phyloP scores from a whole-genome alignment of 306 rosid genomes.

The Dryas octopetala region DNA sequence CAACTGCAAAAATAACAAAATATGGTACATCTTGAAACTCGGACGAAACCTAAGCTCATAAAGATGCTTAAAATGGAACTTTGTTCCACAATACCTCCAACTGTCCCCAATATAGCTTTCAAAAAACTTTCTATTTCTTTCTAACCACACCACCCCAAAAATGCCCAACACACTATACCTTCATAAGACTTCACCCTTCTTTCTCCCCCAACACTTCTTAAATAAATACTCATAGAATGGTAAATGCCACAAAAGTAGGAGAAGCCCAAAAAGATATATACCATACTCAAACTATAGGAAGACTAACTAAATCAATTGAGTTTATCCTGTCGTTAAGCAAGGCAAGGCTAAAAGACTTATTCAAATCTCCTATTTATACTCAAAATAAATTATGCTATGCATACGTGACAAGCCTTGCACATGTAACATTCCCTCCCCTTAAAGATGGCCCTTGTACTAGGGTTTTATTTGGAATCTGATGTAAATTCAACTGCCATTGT shows the following conservation, averaged over 20 bases:
- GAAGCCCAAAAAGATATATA: not conserved
- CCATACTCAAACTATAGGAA: not conserved
- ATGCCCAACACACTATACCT: not conserved
- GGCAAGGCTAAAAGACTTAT: not conserved
- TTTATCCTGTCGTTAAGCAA: not conserved
- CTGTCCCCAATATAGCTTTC: not conserved
- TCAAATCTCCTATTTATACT: not conserved
- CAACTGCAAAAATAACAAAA: not conserved
- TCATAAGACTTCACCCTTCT: not conserved
- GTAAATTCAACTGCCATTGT: not conserved
- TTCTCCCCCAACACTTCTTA: not conserved
- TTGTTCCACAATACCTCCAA: not conserved
- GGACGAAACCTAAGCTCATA: not conserved
- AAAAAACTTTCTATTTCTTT: not conserved
- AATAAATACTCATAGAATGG: not conserved
- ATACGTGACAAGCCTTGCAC: not conserved
- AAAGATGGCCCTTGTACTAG: not conserved
- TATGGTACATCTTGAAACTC: not conserved
- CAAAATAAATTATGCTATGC: not conserved
- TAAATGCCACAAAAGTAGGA: not conserved
- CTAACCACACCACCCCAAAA: not conserved
- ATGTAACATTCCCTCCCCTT: not conserved
- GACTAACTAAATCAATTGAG: not conserved
- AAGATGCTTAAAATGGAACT: not conserved
- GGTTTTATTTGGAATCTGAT: not conserved